phyloP scores from a whole-genome alignment of 257 asterid genomes.

The Nyctanthes arbortristis region DNA sequence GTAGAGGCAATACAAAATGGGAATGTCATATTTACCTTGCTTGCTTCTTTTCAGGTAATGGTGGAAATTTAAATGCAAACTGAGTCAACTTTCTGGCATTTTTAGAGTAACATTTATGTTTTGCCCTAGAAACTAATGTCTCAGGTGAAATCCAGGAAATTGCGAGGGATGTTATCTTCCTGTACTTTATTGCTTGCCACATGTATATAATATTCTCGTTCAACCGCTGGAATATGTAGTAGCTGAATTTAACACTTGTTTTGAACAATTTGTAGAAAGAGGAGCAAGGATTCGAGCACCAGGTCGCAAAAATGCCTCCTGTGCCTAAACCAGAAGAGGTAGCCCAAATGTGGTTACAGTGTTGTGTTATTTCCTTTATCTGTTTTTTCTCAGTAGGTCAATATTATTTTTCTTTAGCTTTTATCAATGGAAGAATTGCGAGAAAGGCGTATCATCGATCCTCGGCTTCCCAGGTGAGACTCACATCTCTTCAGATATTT shows the following conservation, averaged over 20 bases:
- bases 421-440: conserved; percentile 87
- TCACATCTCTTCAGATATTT: conserved; percentile 11
- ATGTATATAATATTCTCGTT: conserved; percentile 7
- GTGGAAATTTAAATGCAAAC: conserved; percentile 7
- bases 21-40: conserved; percentile 65
- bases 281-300: conserved; percentile 81
- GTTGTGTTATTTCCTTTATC: conserved; percentile 13
- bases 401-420: conserved; percentile 49
- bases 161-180: neutral
- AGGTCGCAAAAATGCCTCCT: conserved; percentile 72
- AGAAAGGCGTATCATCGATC: conserved; percentile 81
- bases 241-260: conserved; percentile 11
- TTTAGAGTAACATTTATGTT: neutral
- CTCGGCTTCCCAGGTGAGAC: conserved; percentile 88
- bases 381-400: conserved; percentile 12
- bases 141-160: neutral
- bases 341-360: conserved; percentile 22
- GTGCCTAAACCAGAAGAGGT: conserved; percentile 87
- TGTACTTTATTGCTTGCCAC: conserved; percentile 12
- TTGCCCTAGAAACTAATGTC: conserved; percentile 1
- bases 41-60: conserved; percentile 94
- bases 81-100: conserved; percentile 19
- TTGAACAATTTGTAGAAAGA: conserved; percentile 59
- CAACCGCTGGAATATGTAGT: conserved; percentile 6
- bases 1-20: conserved; percentile 97